Conservation (phyloP, 176 grass and related monocot species). For the Musa itinerans region DNA sequence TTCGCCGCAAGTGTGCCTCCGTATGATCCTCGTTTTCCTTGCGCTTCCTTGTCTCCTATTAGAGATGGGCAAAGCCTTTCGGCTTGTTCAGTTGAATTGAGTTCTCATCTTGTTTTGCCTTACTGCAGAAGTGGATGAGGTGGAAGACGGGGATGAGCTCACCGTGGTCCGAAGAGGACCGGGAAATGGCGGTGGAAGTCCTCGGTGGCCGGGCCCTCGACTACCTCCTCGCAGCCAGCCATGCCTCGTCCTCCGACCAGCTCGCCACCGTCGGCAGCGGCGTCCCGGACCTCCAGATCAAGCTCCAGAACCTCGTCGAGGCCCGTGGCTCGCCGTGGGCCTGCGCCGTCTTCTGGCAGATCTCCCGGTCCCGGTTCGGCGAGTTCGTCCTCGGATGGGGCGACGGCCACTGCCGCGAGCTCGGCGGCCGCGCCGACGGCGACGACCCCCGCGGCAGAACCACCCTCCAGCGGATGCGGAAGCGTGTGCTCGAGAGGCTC, state of each 20-base stretch:
- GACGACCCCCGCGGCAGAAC: too few species aligned
- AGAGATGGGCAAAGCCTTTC: too few species aligned
- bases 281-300: constrained; percentile 31
- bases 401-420: constrained; percentile 76
- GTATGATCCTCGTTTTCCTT: too few species aligned
- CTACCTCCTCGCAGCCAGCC: constrained; percentile 41
- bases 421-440: not conserved
- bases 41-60: too few species aligned
- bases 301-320: constrained; percentile 67
- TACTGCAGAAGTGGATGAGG: not conserved
- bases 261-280: not conserved
- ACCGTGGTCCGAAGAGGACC: constrained; percentile 54
- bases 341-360: constrained; percentile 80
- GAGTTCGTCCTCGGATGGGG: constrained; percentile 59
- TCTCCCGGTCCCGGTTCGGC: constrained; percentile 25
- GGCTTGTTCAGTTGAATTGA: not conserved
- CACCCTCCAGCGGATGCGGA: constrained; percentile 10
- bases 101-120: not conserved
- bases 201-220: constrained; percentile 56
- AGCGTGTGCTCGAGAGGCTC: constrained; percentile 64
- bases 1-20: too few species aligned
- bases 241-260: constrained; percentile 33
- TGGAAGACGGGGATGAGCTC: not conserved
- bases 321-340: constrained; percentile 31
- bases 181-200: constrained; percentile 42